Base-by-base conservation (phyloP, 305 asterid genomes). In the Rubia tinctorum region DNA sequence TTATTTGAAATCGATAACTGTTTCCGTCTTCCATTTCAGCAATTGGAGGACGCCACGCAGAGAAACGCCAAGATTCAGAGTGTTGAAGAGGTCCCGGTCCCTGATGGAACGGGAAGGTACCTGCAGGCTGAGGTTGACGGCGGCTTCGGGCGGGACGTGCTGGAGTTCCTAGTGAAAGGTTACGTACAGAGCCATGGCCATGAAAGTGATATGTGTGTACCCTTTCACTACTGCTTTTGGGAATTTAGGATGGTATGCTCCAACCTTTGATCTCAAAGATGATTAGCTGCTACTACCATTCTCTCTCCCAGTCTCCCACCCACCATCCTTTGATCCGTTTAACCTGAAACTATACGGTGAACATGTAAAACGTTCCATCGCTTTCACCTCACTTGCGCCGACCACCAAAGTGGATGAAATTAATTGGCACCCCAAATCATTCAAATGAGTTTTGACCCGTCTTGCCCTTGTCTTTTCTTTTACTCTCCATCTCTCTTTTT, bases 161-260 rank as follows among this genome's bases (percentile, higher is more conserved):
- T 93, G 30, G 97, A 91, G 64, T 93, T 93, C 75, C 75, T 93
- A 78, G 87, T 89, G 69, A 91, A 88, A 11, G 96, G 89, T 91
- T 71, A 75, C 90, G 14, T 91, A 78, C 42, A 80, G 98, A 79
- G 93, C 87, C 43, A 93, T 91, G 98, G 92, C 98, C 9, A 84
- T 85, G 25, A 89, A 90, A 71, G 96, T 93, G 15, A 89, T 91
- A 0, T 93, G 87, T 62, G 76, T 93, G 15, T 93, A 93, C 72
- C 98, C 98, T 8, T 93, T 93, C 76, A 93, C 98, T 2, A 93
- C 98, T 4, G 96, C 97, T 17, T 87, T 93, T 17, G 98, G 98
- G 23, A 96, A 93, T 80, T 79, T 93, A 66, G 96, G 95, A 27
- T 93, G 98, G 98, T 87, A 81, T 85, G 89, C 96, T 73, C 97